Base-by-base conservation (phyloP, 805 yeast species). In the Candida sakaeoensis region DNA sequence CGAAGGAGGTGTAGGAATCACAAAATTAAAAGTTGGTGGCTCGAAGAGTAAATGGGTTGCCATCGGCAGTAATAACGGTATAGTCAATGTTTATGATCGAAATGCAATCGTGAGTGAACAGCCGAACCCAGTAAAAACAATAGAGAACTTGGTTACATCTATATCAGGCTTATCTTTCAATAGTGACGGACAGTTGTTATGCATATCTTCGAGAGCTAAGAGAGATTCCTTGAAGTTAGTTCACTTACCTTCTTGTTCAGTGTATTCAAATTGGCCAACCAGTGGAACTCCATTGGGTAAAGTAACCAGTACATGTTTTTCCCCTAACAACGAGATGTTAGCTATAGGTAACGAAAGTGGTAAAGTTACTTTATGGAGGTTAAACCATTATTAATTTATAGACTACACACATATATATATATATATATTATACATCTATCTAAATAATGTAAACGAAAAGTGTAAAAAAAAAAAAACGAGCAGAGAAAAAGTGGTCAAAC, bases 261-360 rank as follows among this genome's bases (percentile, higher is more conserved):
- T 87, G 5, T 93, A 81, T 64, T 72, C 81, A 36, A 93, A 93
- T 68, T 93, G 99, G 99, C 99, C 99, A 13, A 93, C 98, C 2
- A 81, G 91, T 38, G 89, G 89, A 5, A 91, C 99, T 1, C 98
- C 99, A 8, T 73, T 93, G 49, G 99, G 99, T n/a, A 80, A 83
- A 49, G 96, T 93, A 24, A 86, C 96, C 0, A 63, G 81, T 13
- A 82, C 80, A 2, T 76, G 79, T 12, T 91, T 91, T 61, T 80
- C 95, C 31, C 88, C 93, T 19, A 77, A 78, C 46, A 79, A 81
- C 43, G 93, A 87, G 61, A 78, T 90, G 81, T 60, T 93, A 36
- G 87, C 90, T 13, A 77, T 88, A 1, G 99, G 96, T 46, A 91
- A 90, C 53, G 95, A 87, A 53, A 86, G 80, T 18, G 99, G 99